Base-by-base conservation (phyloP, 2,329 filamentous ascomycete genomes). In the Sclerotinia minor region DNA sequence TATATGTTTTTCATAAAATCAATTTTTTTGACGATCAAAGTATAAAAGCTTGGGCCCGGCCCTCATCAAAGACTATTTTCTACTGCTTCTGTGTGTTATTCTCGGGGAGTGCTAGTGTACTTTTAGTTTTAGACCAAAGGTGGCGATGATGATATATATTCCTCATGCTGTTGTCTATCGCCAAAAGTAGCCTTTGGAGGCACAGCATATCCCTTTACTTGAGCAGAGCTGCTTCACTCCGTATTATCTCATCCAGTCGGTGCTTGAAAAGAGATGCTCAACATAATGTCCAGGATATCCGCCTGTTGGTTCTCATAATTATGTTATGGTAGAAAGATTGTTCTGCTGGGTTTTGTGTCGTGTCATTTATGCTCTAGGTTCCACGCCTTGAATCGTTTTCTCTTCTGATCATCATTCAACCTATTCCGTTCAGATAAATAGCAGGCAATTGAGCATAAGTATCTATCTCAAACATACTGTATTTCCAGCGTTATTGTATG, bases 301-400 rank as follows among this genome's bases (percentile, higher is more conserved):
- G 44, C 21, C 41, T 60, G 19, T 45, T 60, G 17, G n/a, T 47
- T 60, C 41, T 47, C 57, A 32, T n/a, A 21, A 9, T 47, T 60
- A 35, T 49, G 26, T 35, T 35, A 44, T 49, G 58, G 21, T 4
- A 60, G 44, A 60, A 35, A 24, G 6, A 24, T 29, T n/a, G 26
- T 24, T 60, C 58, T 49, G 15, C 21, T 5, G 44, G 24, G 58
- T 44, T 21, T 49, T 49, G 44, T 47, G 9, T 47, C 29, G 7
- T 47, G 13, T 15, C 9, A 5, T 35, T 9, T 47, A 8, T 45
- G 11, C 44, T 49, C n/a, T 60, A 35, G 32, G 32, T n/a, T 24
- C 19, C 11, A 6, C 5, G 8, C 11, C 7, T n/a, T 11, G 17
- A 6, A 15, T 24, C 21, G 3, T 60, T 9, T 60, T 24, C 13